Base-by-base conservation (phyloP, 192 early-diverging fungal genomes). In the Rhizophagus sp. region DNA sequence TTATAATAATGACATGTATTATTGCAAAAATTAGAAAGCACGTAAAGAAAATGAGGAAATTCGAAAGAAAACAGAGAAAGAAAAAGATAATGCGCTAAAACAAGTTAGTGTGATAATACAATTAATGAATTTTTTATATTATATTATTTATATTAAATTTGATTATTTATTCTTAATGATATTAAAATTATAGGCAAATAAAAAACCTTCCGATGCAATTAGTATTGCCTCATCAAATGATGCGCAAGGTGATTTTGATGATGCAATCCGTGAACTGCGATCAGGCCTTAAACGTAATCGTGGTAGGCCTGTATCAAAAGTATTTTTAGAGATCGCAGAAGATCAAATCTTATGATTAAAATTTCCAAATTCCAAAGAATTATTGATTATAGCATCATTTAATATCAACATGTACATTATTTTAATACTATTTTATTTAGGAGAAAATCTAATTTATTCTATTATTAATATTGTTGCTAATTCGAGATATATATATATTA, bases 241-340 rank as follows among this genome's bases (percentile, higher is more conserved):
- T 19, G 85, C 80, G 1, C 75, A 83, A 75, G 85, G 82, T n/a
- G 79, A 86, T 34, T 62, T 86, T 64, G 85, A 86, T 62, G 83
- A 86, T 61, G 80, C 85, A 12, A 86, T 86, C 34, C 76, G 81
- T n/a, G 81, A 83, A 33, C 33, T 86, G 12, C 69, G 82, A 22
- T 83, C 85, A 2, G 85, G 85, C 9, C 34, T 86, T 41, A 65
- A 81, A n/a, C 50, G 82, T 49, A 83, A 80, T 64, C 81, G 79
- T 1, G 82, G 80, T 50, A 72, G 85, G 8, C 85, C 85, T 49
- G 81, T 86, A 81, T 86, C 85, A 17, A 82, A 82, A 76, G 62
- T 86, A 19, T 86, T 83, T 62, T 82, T 81, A 19, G 85, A 86
- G 24, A 75, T 83, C 2, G 17, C 13, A 15, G 50, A 57, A 57